Base-by-base conservation (phyloP, 495 filamentous ascomycete species). In the Letharia lupina region DNA sequence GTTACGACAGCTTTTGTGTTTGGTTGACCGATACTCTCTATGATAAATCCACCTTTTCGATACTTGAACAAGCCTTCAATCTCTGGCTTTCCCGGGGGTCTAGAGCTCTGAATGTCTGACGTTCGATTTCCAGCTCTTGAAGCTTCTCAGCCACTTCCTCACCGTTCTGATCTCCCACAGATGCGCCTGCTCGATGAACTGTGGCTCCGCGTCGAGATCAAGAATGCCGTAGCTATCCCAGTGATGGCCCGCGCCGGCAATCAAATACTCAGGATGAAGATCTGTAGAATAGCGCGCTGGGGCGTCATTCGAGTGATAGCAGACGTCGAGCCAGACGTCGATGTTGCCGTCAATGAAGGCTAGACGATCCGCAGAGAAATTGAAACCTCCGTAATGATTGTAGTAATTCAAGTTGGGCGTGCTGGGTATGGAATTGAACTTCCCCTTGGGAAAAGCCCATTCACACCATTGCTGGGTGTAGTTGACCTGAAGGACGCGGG, bases 401-500 rank as follows among this genome's bases (percentile, higher is more conserved):
- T 75, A 77, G 16, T 65, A 62, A 4, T 58, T 64, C 1, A 79
- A 63, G 66, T 81, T 70, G 3, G 80, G 79, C 0, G 69, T 75
- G 28, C 72, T 23, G 3, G 80, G 78, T 39, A 82, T 77, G 37
- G 69, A 48, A 67, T 78, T 81, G 70, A 75, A 75, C n/a, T 71
- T 58, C 11, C 80, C 80, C 4, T 70, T 40, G 6, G 78, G 73
- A 64, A 82, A 82, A 11, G 78, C 77, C 80, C 80, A 82, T 42
- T 65, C 73, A 64, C 80, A 82, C 80, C 80, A 82, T 67, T 81
- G 76, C 69, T 80, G 79, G 67, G 80, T 81, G 66, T 82, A 82
- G 44, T 75, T 71, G 11, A 75, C 76, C 61, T 81, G 74, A 10
- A 82, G 60, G 1, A 78, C 76, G 9, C 76, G 70, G 23, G 77